A percentile compares a stretch with the other conserved stretches of the same genome.
Conservation (phyloP, 176 grass and related monocot genomes). For the Lolium multiflorum region DNA sequence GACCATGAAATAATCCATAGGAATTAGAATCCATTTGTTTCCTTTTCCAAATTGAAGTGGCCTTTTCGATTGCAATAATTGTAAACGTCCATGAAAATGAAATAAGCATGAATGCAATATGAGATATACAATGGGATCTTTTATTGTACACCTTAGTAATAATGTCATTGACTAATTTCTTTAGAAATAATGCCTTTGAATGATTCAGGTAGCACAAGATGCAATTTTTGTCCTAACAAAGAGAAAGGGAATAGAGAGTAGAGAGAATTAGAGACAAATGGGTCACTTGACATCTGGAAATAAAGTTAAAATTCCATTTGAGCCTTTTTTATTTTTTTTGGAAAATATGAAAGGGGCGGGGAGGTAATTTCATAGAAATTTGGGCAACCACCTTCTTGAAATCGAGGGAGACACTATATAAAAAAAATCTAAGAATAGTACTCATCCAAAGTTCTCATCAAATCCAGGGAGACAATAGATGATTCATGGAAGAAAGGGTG, state of each 20-base stretch:
- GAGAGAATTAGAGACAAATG: not conserved
- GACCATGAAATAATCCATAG: not conserved
- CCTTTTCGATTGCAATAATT: not conserved
- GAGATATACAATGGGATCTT: too few species aligned
- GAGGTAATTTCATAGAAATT: too few species aligned
- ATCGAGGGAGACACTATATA: not conserved
- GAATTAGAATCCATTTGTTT: not conserved
- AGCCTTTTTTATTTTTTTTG: too few species aligned
- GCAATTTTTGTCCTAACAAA: not conserved
- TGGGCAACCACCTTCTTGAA: not conserved
- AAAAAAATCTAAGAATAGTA: not conserved
- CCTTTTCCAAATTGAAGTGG: too few species aligned
- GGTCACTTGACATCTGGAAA: too few species aligned
- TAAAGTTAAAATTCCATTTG: too few species aligned
- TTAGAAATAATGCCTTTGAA: not conserved
- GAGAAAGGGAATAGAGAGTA: not conserved
- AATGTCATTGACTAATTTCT: not conserved
- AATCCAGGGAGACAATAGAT: not conserved
- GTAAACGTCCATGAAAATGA: not conserved
- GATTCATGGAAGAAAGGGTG: not conserved
- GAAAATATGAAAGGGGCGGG: too few species aligned
- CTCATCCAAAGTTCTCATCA: not conserved
- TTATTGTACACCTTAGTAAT: not conserved
- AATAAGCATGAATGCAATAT: not conserved
- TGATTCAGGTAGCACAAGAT: not conserved